These are phyloP conservation scores for Colletotrichum viniferum DNA, from an alignment of 2,329 filamentous ascomycete genomes.

Conservation along the genomic window DNA sequence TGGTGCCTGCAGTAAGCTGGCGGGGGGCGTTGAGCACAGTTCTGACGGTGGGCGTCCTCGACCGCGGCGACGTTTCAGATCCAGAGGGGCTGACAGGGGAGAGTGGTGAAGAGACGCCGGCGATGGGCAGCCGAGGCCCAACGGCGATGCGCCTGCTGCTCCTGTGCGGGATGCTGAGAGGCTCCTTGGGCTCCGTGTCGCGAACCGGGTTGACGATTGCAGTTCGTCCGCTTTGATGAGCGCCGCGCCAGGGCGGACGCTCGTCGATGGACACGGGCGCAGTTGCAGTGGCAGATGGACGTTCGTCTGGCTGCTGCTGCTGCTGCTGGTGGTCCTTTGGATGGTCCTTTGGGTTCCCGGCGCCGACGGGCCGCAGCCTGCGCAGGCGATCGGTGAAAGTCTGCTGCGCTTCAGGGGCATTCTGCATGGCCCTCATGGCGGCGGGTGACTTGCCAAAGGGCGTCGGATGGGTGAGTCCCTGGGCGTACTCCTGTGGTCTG, in stretches of 20 bases:
- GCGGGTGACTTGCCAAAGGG: conserved; percentile 16
- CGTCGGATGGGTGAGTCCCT: conserved; percentile 36
- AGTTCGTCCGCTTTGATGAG: conserved; percentile 72
- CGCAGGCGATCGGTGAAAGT: conserved; percentile 52
- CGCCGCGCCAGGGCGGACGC: conserved; percentile 72
- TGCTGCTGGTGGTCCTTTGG: not conserved
- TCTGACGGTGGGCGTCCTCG: conserved; percentile 34
- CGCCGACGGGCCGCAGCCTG: conserved; percentile 38
- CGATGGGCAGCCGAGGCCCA: conserved; percentile 24
- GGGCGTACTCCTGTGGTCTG: conserved; percentile 55
- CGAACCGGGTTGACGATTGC: conserved; percentile 67
- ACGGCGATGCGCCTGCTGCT: conserved; percentile 45
- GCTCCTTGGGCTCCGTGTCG: conserved; percentile 61
- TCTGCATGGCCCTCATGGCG: conserved; percentile 26
- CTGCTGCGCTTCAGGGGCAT: conserved; percentile 25
- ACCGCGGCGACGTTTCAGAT: conserved; percentile 37
- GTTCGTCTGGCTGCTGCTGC: conserved; percentile 11
- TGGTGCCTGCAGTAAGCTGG: conserved; percentile 1
- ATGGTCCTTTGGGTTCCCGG: not conserved
- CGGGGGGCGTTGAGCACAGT: conserved; percentile 28
- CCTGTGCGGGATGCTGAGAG: conserved; percentile 60
- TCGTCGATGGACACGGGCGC: conserved; percentile 34
- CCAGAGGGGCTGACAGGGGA: conserved; percentile 35
- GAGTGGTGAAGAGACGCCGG: conserved; percentile 24
- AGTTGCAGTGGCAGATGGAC: conserved; percentile 26